A percentile compares a stretch with the other conserved stretches of the same genome.
phyloP scores from a whole-genome alignment of 768 basidiomycete genomes.

The Trametes maxima region DNA sequence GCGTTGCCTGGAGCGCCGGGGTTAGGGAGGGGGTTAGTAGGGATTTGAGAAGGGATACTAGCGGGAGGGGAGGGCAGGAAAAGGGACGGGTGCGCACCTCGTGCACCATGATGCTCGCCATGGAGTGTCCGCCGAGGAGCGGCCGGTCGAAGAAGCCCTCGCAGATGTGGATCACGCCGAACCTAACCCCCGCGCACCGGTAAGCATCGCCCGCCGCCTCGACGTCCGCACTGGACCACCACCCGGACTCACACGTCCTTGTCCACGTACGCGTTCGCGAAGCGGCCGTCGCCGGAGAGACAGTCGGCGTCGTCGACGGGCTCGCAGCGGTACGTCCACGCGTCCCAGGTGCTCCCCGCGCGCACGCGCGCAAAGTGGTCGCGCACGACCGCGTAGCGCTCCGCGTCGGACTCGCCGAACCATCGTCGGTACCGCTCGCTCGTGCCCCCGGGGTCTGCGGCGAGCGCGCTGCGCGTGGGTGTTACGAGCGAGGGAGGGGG shows the following conservation, averaged over 20 bases:
- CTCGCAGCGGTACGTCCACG: neutral
- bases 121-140: neutral
- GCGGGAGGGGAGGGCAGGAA: neutral
- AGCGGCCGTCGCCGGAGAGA: neutral
- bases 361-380: neutral
- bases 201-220: too few relatives aligned
- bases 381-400: neutral
- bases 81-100: neutral
- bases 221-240: too few relatives aligned
- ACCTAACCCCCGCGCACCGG: neutral
- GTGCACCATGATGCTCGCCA: neutral
- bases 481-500: neutral
- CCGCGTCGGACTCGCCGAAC: neutral
- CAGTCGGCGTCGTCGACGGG: neutral
- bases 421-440: neutral
- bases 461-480: neutral
- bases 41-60: neutral
- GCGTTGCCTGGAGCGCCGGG: neutral
- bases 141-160: neutral
- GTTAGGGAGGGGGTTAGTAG: neutral
- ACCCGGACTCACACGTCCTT: neutral
- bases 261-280: neutral
- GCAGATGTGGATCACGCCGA: neutral
- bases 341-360: neutral
- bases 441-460: neutral